phyloP scores from a whole-genome alignment of 768 basidiomycete species.

The Panellus pusillus region DNA sequence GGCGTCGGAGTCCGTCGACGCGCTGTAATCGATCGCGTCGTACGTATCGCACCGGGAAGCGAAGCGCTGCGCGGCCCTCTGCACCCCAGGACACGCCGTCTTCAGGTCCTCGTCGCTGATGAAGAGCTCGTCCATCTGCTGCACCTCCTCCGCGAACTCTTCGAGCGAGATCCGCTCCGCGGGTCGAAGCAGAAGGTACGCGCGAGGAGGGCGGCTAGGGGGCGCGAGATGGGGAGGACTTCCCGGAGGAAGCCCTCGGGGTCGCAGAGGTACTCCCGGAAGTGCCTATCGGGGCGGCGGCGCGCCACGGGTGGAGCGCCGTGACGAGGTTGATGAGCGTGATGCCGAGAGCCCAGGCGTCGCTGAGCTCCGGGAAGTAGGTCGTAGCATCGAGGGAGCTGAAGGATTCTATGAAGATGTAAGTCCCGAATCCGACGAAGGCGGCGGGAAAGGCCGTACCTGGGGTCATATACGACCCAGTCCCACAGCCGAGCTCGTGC shows the following conservation, averaged over 20 bases:
- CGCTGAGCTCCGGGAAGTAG: constrained; percentile 31
- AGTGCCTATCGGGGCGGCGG: constrained; percentile 29
- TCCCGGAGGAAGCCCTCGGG: constrained; percentile 43
- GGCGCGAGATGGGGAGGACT: constrained; percentile 50
- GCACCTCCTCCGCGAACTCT: not conserved
- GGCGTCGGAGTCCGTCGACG: not conserved
- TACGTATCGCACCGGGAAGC: too few relatives aligned
- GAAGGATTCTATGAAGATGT: constrained; percentile 12
- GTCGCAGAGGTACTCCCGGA: constrained; percentile 26
- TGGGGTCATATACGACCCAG: constrained; percentile 34
- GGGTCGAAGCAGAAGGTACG: constrained; percentile 5
- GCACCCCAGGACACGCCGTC: constrained; percentile 2
- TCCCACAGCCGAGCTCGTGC: constrained; percentile 35
- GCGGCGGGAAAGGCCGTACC: constrained; percentile 7
- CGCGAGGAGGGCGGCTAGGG: constrained; percentile 8
- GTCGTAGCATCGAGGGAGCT: not conserved
- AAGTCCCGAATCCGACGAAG: not conserved
- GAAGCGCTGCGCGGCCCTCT: not conserved
- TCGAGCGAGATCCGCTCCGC: not conserved
- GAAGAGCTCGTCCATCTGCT: not conserved
- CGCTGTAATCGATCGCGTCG: constrained; percentile 2
- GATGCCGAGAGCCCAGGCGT: constrained; percentile 41
- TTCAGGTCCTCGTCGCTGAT: constrained; percentile 4
- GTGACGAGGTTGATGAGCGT: constrained; percentile 57
- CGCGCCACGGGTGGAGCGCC: constrained; percentile 53